Evolutionary conservation across 257 asterid species (phyloP).

Genomic region (Hygrophila difformis): DNA sequence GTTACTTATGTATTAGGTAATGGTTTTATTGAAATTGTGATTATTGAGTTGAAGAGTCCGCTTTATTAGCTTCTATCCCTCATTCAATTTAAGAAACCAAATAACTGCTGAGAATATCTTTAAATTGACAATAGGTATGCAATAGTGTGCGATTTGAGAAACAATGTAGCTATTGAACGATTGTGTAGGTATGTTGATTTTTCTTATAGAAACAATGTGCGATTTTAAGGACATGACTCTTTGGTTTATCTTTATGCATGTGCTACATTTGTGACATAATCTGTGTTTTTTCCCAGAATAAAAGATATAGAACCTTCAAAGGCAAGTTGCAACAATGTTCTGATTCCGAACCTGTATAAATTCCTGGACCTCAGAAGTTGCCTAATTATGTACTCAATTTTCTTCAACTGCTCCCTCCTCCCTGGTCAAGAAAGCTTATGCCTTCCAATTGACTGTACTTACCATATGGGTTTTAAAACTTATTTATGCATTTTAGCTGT

Average conservation of each 20-base stretch:
- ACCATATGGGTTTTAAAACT: no score
- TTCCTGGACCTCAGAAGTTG: slow-evolving; percentile 1
- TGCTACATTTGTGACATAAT: slow-evolving; percentile 13
- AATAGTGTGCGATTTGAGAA: slow-evolving; percentile 60
- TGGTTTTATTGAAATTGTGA: no score
- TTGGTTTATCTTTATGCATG: background rate
- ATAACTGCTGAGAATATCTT: no score
- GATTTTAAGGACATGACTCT: background rate
- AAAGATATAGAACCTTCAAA: slow-evolving; percentile 72
- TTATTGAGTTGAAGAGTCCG: no score
- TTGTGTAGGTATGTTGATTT: slow-evolving; percentile 45
- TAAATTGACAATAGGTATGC: slow-evolving; percentile 70
- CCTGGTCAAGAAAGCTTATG: slow-evolving; percentile 8
- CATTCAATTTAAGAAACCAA: no score
- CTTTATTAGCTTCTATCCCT: no score
- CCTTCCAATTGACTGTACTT: no score
- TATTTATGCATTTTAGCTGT: no score
- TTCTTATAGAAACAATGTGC: slow-evolving; percentile 4
- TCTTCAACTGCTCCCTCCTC: slow-evolving; percentile 6
- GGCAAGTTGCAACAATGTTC: slow-evolving; percentile 36
- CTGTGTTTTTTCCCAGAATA: slow-evolving; percentile 74
- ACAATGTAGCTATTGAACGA: slow-evolving; percentile 65
- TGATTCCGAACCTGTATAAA: slow-evolving; percentile 8
- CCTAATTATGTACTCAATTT: slow-evolving; percentile 12
- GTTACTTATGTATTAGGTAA: no score